A percentile compares a stretch with the other conserved stretches of the same genome.
Evolutionary conservation across 2,329 filamentous ascomycete species (phyloP).

Genomic region (Apiospora pterosperma): DNA sequence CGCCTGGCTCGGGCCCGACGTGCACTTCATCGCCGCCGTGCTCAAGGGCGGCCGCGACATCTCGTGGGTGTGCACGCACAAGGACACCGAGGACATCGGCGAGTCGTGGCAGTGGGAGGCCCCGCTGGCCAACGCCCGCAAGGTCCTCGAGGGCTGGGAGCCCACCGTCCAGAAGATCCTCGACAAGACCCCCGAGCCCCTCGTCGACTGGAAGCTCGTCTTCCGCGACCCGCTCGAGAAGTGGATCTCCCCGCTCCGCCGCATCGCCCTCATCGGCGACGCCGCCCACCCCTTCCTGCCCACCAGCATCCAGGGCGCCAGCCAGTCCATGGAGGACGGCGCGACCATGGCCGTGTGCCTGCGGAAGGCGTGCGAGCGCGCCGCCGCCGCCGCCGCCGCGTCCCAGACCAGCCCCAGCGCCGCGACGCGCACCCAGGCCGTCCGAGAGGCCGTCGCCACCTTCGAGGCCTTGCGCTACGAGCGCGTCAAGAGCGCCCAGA

Average conservation of each 20-base stretch:
- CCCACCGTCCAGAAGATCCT: slow-evolving; percentile 37
- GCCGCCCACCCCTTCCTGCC: slow-evolving; percentile 48
- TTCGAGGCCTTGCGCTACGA: slow-evolving; percentile 45
- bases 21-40: slow-evolving; percentile 49
- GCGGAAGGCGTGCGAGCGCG: slow-evolving; percentile 19
- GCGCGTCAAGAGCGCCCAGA: slow-evolving; percentile 43
- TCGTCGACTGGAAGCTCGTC: slow-evolving; percentile 35
- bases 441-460: slow-evolving; percentile 37
- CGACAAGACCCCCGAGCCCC: slow-evolving; percentile 28
- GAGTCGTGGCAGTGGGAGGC: slow-evolving; percentile 22
- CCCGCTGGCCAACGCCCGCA: slow-evolving; percentile 22
- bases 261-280: slow-evolving; percentile 45
- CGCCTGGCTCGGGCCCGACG: slow-evolving; percentile 50
- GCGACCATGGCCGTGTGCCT: slow-evolving; percentile 43
- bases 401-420: slow-evolving; percentile 11
- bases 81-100: slow-evolving; percentile 27
- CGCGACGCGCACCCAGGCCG: slow-evolving; percentile 11
- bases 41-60: slow-evolving; percentile 51
- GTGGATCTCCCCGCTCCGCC: slow-evolving; percentile 35
- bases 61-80: slow-evolving; percentile 52
- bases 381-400: background rate
- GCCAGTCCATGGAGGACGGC: slow-evolving; percentile 48
- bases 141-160: slow-evolving; percentile 28
- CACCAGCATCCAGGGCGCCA: slow-evolving; percentile 43
- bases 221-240: slow-evolving; percentile 35